phyloP scores from a whole-genome alignment of 176 grass and related monocot genomes.

The Juncus inflexus region DNA sequence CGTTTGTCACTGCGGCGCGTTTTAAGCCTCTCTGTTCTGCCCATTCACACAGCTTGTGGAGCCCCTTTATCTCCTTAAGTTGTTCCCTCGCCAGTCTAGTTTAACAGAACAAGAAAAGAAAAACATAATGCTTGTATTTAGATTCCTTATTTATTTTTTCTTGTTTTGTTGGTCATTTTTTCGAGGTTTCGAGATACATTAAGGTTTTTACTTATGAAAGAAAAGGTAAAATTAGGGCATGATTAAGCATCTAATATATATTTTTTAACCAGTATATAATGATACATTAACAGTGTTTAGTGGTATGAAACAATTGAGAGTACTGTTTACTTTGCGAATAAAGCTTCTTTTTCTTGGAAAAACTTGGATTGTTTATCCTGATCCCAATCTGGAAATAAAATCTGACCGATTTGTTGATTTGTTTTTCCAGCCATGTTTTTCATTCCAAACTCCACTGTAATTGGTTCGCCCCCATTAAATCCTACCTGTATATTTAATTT shows the following conservation, averaged over 20 bases:
- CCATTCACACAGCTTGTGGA: conserved; percentile 54
- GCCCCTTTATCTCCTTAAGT: conserved; percentile 52
- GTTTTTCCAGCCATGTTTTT: conserved; percentile 64
- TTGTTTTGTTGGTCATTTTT: no score
- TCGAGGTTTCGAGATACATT: no score
- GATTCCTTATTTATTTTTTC: not conserved
- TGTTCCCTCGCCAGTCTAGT: conserved; percentile 42
- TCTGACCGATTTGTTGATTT: conserved; percentile 48
- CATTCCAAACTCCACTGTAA: conserved; percentile 69
- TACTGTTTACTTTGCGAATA: conserved; percentile 44
- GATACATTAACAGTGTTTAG: no score
- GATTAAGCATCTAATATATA: no score
- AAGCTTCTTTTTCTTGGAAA: conserved; percentile 67
- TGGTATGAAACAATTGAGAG: no score
- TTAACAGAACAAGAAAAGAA: not conserved
- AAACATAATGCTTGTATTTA: not conserved
- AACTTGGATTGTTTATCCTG: conserved; percentile 36
- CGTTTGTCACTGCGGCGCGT: conserved; percentile 75
- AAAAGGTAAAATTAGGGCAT: no score
- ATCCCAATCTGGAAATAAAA: conserved; percentile 76
- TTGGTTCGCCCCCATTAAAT: conserved; percentile 66
- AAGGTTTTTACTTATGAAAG: no score
- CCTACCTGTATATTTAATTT: conserved; percentile 35
- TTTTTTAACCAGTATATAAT: no score
- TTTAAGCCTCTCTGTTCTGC: conserved; percentile 37